phyloP scores from a whole-genome alignment of 1,139 yeast genomes.

The Arxiozyma slooffiae region DNA sequence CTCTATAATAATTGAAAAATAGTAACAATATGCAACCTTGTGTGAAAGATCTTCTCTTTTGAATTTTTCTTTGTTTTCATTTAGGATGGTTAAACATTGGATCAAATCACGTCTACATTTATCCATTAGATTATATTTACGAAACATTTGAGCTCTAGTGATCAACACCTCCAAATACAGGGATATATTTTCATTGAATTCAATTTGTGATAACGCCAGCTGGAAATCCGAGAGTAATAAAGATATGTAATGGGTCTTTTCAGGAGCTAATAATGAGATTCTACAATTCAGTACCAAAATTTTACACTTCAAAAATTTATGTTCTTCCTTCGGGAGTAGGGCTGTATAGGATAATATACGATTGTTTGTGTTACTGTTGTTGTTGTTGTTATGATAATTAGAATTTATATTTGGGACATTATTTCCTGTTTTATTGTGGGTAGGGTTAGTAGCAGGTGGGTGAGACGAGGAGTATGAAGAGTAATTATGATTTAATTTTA shows the following conservation, averaged over 20 bases:
- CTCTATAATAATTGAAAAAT: slow-evolving; percentile 10
- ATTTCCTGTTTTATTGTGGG: background rate
- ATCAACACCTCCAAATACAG: slow-evolving; percentile 14
- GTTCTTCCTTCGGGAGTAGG: background rate
- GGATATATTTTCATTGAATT: slow-evolving; percentile 7
- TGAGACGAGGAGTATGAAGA: background rate
- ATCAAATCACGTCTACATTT: slow-evolving; percentile 11
- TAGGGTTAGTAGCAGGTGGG: background rate
- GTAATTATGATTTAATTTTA: background rate
- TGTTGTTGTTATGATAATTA: background rate
- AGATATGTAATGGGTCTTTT: slow-evolving; percentile 6
- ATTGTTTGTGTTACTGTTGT: background rate
- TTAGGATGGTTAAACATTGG: slow-evolving; percentile 10
- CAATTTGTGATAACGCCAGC: slow-evolving; percentile 9
- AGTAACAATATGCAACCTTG: slow-evolving; percentile 13
- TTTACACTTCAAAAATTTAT: slow-evolving; percentile 3
- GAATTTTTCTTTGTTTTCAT: slow-evolving; percentile 9
- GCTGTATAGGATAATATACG: background rate
- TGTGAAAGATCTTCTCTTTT: slow-evolving; percentile 8
- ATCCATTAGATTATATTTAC: slow-evolving; percentile 9
- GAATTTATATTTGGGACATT: background rate
- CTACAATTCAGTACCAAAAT: slow-evolving; percentile 13
- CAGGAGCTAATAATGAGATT: slow-evolving; percentile 12
- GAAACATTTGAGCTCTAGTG: slow-evolving; percentile 17
- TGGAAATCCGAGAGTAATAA: slow-evolving; percentile 11